Evolutionary conservation across 805 yeast species (phyloP), one percentile per base, ranked within the genome.

Genomic region (Allodekkera sacchari): DNA sequence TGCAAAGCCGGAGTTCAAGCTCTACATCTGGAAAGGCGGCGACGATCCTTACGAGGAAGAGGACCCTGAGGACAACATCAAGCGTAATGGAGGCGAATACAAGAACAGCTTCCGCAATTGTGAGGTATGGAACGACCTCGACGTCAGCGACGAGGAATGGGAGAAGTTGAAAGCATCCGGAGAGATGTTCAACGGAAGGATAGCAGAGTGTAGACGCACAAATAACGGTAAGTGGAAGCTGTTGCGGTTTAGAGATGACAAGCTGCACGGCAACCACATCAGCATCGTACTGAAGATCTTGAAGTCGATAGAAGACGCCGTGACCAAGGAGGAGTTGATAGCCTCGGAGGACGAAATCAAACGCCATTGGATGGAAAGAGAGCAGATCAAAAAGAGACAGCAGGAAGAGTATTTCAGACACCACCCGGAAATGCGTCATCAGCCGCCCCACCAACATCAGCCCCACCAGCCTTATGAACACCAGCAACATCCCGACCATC

Each of bases 211-310:
- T 41, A 67, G 81, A 33, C 72, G 77, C 50, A 81, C 77, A 38
- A 60, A 62, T 16, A 66, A 68, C 28, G 79, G 80, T 3, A 71
- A 68, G 28, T 92, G 98, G 98, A 74, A 74, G 37, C 66, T 83
- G 63, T 54, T 89, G 35, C 66, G 99, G 38, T 92, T 89, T 55
- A 69, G 99, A 52, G 95, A 92, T 59, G 99, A 92, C 56, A 92
- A 92, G 51, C 57, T 71, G 12, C 79, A 83, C 49, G 97, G 94
- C 7, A 92, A 92, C 54, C 95, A 85, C 54, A 56, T 76, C 11
- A 64, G 76, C 9, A 87, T 83, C 16, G 95, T 88, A 5, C 75
- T 75, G 38, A 89, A 82, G 50, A 87, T 92, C 21, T 58, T 89
- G 27, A 74, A 77, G 41, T 80, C 94, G 50, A 92, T 92, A 25